Base-by-base conservation (phyloP, 225 moss, liverwort and hornwort species). In the Physcomitrium patens region DNA sequence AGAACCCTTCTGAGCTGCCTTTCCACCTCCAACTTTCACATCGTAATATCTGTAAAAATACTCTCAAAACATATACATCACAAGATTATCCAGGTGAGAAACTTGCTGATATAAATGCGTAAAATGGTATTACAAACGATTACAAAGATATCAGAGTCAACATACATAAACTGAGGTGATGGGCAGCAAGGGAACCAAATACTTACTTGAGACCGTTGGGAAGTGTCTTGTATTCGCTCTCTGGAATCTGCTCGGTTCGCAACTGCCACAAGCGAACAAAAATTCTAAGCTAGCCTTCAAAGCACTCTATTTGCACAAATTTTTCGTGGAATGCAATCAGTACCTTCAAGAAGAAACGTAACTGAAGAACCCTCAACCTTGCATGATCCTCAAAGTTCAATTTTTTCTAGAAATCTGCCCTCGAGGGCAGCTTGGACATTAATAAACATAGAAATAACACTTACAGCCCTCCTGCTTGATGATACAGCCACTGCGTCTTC, bases 1-100 rank as follows among this genome's bases (percentile, higher is more conserved):
- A 46, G 85, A 83, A 50, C 97, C 97, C 72, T 67, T 93, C 72
- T 84, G 80, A 61, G 97, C 94, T 22, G 77, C 20, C 63, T 86
- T 77, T 71, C 97, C 97, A 65, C 85, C 87, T 87, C 97, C 93
- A 53, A 99, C 91, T 80, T 87, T 90, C 69, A 99, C 67, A 74
- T 99, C 97, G 82, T 94, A 99, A 72, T 86, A 91, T 79, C 97
- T 99, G 77, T 85, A 88, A 41, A 18, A 27, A 19, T 57, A 68
- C 53, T 67, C 71, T 72, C 46, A 69, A 71, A 71, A 63, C 43
- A 58, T 58, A 28, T 11, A 60, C 42, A 43, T 81, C 79, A 81
- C 68, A 56, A 62, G 37, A 67, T 66, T 54, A 19, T 62, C 70
- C 63, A 26, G 60, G 7, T 58, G 51, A 74, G 51, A 28, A 76